Conservation (phyloP, 2,329 filamentous ascomycete species). For the Metarhizium guizhouense region DNA sequence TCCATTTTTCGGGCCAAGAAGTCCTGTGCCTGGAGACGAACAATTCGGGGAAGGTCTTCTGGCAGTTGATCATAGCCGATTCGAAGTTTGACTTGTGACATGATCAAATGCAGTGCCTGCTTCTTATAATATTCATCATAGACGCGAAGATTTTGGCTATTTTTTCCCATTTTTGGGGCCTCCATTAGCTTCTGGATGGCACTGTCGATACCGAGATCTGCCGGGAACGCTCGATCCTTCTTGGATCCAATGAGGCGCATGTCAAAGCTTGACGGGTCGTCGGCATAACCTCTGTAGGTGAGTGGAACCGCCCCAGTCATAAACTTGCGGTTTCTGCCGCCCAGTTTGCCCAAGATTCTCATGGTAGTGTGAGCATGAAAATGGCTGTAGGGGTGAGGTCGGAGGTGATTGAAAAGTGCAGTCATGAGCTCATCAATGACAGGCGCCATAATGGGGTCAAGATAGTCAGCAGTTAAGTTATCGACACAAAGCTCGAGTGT, state of each 20-base stretch:
- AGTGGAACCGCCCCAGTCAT: slow-evolving; percentile 84
- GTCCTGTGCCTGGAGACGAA: slow-evolving; percentile 86
- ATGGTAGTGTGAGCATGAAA: slow-evolving; percentile 98
- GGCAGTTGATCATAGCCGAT: slow-evolving; percentile 82
- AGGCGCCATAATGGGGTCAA: slow-evolving; percentile 97
- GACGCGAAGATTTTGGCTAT: slow-evolving; percentile 43
- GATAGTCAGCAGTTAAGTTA: slow-evolving; percentile 92
- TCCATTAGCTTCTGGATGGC: slow-evolving; percentile 86
- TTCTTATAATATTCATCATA: slow-evolving; percentile 82
- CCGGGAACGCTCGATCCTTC: slow-evolving; percentile 79
- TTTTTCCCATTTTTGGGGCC: slow-evolving; percentile 53
- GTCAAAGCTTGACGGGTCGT: slow-evolving; percentile 82
- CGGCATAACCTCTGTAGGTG: slow-evolving; percentile 73
- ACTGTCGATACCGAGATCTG: slow-evolving; percentile 76
- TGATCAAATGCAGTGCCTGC: slow-evolving; percentile 82
- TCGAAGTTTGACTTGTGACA: slow-evolving; percentile 80
- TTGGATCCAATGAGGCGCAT: slow-evolving; percentile 83
- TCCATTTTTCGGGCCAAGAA: slow-evolving; percentile 64
- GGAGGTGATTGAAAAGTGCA: slow-evolving; percentile 89
- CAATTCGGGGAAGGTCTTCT: slow-evolving; percentile 75
- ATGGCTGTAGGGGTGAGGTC: slow-evolving; percentile 89
- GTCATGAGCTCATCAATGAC: slow-evolving; percentile 99
- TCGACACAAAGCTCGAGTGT: slow-evolving; percentile 96
- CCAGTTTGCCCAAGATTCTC: slow-evolving; percentile 92
- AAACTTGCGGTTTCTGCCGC: slow-evolving; percentile 91